Evolutionary conservation across 2,329 filamentous ascomycete species (phyloP), one percentile per base, ranked within the genome.

Genomic region (Sporothrix pallida): DNA sequence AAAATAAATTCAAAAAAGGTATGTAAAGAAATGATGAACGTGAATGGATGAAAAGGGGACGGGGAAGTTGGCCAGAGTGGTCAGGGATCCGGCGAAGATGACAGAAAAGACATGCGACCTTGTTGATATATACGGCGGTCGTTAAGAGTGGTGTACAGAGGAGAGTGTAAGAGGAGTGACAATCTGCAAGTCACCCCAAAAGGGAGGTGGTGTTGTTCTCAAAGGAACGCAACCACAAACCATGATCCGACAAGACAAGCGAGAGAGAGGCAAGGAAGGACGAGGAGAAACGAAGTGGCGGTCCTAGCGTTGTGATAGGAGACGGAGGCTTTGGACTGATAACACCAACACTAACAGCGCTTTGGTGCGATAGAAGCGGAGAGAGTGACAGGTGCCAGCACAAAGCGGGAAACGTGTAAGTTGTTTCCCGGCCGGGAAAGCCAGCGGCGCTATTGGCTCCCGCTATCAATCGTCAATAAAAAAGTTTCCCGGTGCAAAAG

Each of bases 121-220:
- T 58, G 54, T 10, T 58, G 54, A 58, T 58, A 58, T 58, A 58
- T 58, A 56, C 54, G 26, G 13, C 54, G 54, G 4, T 48, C 46
- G 15, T 48, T 48, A 5, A 48, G 15, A 48, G 12, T 3, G 46
- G 46, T 13, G 46, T 48, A 48, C 46, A 2, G 46, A 3, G 7
- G 10, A 17, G 20, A 23, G 17, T 7, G 13, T n/a, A 54, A 2
- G 50, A 54, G 50, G 8, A 20, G n/a, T 20, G 8, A 54, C 50
- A 54, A 54, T 26, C 54, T 31, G 54, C 54, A 58, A 4, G 54
- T 23, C 54, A 58, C 23, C 54, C 23, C 54, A 58, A 58, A 31
- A 26, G 23, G 20, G 23, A 31, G 23, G 23, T 23, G 54, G 54
- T 58, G 54, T 58, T 26, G 20, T 23, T 37, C 23, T 15, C 54